Evolutionary conservation across 371 early-diverging fungal genomes (phyloP), one percentile per base, ranked within the genome.

Genomic region (Blakeslea trispora): DNA sequence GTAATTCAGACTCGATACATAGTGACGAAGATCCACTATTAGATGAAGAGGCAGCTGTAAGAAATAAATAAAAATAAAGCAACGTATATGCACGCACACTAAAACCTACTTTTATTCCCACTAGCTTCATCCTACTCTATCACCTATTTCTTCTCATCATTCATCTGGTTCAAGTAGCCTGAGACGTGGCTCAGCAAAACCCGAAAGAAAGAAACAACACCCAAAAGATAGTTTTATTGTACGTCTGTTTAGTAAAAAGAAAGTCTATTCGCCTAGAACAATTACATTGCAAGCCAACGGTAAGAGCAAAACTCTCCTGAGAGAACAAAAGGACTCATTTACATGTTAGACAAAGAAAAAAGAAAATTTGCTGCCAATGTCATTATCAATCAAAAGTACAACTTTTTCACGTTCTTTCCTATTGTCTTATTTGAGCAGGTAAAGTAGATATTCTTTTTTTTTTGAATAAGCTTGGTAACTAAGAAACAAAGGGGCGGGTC

Each of bases 331-430:
- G 28, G n/a, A 14, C 37, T 14, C 3, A 37, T 4, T 11, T 13
- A 51, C 5, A 13, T 18, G 28, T 39, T 54, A 85, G 82, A 77
- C 55, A 81, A 81, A 58, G 71, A 75, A 53, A 83, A 84, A 63
- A 75, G 71, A 31, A 77, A 69, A 57, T 91, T 78, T 68, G 71
- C 90, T 24, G 87, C 90, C 15, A 99, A 99, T 71, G 82, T 91
- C 40, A 90, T 99, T 31, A 74, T 90, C 49, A 99, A 99, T 74
- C 97, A 98, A 81, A 99, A 97, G 74, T 99, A 99, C 83, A 92
- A 85, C 57, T 46, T 93, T 13, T 61, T 92, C 42, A 91, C 93
- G 1, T 99, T 99, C 70, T 47, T 98, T 37, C 95, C 96, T 2
- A 49, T 92, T 28, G 95, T 99, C 3, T 81, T 99, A 19, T 92